Base-by-base conservation (phyloP, 2,329 filamentous ascomycete species). In the Ascochyta fabae region DNA sequence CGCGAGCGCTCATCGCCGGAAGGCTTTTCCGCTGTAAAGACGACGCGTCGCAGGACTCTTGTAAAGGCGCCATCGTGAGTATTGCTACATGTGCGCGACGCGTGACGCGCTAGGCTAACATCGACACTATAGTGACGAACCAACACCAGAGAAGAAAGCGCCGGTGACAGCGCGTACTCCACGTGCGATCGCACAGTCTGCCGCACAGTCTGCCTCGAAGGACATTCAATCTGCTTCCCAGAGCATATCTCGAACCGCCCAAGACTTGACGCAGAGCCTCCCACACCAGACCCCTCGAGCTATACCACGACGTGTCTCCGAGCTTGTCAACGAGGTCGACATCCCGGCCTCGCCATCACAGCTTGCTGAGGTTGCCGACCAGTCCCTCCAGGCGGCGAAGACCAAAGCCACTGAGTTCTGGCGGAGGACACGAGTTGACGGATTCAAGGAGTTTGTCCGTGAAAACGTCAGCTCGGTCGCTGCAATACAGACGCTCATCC, bases 281-380 rank as follows among this genome's bases (percentile, higher is more conserved):
- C 43, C 53, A 23, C 42, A 56, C 31, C 42, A 56, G 33, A 77
- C 73, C 3, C 76, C 77, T 3, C 69, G 70, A 45, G 59, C 75
- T 44, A 54, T 73, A 31, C 62, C 72, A 26, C 64, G 66, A 35
- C 87, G 85, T 67, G 84, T 92, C 47, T 85, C 88, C n/a, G 59
- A 72, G 31, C 62, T 71, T 12, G 19, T 92, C 46, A 83, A 87
- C 15, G 56, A 73, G 48, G 67, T 73, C 40, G 72, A 75, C 49
- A 81, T 96, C 47, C 91, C 91, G 22, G 87, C 91, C 8, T 92
- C 91, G 2, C 92, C 92, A 6, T 88, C 90, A 36, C 72, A 75
- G 48, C 62, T 75, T 43, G 72, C 73, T 8, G 69, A 74, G 42
- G 87, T 96, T 33, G 90, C 88, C 35, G 82, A 88, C 64, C 69